Percentiles rank a stretch among this genome's conserved stretches.
Evolutionary conservation across 768 basidiomycete genomes (phyloP).

Genomic region (Leucosporidium scottii): DNA sequence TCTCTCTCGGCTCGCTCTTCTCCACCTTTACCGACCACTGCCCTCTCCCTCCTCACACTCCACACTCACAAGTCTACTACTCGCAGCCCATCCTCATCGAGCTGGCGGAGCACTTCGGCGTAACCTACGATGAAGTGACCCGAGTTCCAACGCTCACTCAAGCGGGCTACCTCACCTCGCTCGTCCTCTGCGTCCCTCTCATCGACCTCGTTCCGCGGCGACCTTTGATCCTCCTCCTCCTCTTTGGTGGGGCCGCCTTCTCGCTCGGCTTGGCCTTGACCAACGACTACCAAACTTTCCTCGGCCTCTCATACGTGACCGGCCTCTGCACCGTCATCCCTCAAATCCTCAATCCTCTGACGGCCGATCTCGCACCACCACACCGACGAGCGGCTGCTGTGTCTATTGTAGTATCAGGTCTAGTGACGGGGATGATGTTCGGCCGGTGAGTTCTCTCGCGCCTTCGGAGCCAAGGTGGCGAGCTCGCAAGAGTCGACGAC

Average conservation of each 20-base stretch:
- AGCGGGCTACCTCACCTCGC: conserved; percentile 43
- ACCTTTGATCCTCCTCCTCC: conserved; percentile 42
- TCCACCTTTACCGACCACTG: no score
- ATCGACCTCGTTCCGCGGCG: conserved; percentile 61
- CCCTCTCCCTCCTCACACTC: no score
- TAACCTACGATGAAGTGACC: conserved; percentile 6
- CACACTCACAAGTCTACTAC: conserved; percentile 33
- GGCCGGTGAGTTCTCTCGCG: background rate
- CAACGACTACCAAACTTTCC: conserved; percentile 55
- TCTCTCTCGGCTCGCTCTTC: no score
- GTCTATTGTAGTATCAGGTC: conserved; percentile 50
- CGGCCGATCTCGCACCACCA: conserved; percentile 73
- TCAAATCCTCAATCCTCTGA: conserved; percentile 56
- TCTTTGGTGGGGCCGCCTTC: conserved; percentile 52
- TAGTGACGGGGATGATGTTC: conserved; percentile 17
- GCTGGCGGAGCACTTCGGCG: background rate
- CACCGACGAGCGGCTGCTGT: conserved; percentile 66
- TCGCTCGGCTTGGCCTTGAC: conserved; percentile 63
- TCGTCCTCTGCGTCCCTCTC: conserved; percentile 67
- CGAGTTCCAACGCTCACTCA: conserved; percentile 9
- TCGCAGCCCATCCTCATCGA: conserved; percentile 39
- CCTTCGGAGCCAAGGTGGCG: background rate
- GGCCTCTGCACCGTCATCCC: conserved; percentile 22
- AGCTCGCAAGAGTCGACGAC: background rate
- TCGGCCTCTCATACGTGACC: conserved; percentile 50